These are phyloP conservation scores for Flaveria ramosissima DNA, from an alignment of 129 eudicot genomes.

Conservation along the genomic window DNA sequence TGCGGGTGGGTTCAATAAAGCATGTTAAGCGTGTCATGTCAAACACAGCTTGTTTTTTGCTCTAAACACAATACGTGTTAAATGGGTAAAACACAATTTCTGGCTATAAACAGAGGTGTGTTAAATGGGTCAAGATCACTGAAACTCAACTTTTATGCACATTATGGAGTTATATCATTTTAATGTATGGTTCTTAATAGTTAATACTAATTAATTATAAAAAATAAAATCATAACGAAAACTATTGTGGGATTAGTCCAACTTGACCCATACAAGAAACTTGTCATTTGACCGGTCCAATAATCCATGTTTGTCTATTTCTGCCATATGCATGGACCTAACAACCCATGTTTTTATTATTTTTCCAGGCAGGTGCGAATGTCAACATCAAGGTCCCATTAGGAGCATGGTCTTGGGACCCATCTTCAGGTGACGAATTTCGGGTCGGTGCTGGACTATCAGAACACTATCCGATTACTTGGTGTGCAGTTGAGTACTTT, in stretches of 20 bases:
- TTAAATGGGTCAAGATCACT: too few relatives aligned
- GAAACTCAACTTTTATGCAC: too few relatives aligned
- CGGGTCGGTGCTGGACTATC: conserved; percentile 95
- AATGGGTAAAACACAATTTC: background rate
- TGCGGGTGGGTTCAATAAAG: too few relatives aligned
- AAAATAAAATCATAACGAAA: too few relatives aligned
- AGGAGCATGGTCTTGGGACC: conserved; percentile 99
- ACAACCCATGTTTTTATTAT: conserved; percentile 15
- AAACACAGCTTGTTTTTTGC: too few relatives aligned
- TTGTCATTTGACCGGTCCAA: background rate
- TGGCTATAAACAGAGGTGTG: too few relatives aligned
- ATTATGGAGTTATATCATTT: too few relatives aligned
- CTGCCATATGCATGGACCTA: conserved; percentile 21
- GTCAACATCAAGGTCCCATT: conserved; percentile 60
- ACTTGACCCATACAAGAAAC: too few relatives aligned
- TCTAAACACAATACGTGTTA: background rate
- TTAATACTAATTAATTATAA: too few relatives aligned
- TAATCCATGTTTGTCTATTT: conserved; percentile 17
- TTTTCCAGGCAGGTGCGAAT: conserved; percentile 65
- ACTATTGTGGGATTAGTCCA: too few relatives aligned
- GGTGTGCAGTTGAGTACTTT: conserved; percentile 95
- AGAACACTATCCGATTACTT: conserved; percentile 68
- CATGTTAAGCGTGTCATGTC: background rate
- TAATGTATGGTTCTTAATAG: too few relatives aligned
- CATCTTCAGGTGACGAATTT: conserved; percentile 75